Percentiles rank a stretch among this genome's conserved stretches.
Evolutionary conservation across 163 green algal species (phyloP).

Genomic region (Prototheca cutis): DNA sequence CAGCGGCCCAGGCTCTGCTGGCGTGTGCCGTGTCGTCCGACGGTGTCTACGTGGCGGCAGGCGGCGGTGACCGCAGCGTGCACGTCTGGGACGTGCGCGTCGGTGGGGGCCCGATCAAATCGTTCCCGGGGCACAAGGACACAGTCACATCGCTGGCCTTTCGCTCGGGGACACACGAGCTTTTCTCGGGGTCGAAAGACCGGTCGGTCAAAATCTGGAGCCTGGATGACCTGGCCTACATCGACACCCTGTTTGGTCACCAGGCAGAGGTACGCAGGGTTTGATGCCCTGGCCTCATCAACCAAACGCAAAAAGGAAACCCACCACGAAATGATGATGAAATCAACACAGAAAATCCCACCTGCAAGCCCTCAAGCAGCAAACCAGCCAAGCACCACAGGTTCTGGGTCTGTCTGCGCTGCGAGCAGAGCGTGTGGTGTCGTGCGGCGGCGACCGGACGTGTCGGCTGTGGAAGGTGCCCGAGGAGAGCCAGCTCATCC

Average conservation of each 20-base stretch:
- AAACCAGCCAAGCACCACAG: too few relatives aligned
- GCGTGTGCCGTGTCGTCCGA: slow-evolving; percentile 56
- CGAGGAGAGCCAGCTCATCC: slow-evolving; percentile 93
- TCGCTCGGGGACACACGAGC: slow-evolving; percentile 63
- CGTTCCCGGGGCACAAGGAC: slow-evolving; percentile 49
- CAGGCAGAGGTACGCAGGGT: slow-evolving; percentile 29
- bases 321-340: too few relatives aligned
- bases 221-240: slow-evolving; percentile 81
- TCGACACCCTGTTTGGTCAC: slow-evolving; percentile 93
- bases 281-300: too few relatives aligned
- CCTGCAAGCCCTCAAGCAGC: too few relatives aligned
- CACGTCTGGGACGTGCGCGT: slow-evolving; percentile 65
- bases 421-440: slow-evolving; percentile 68
- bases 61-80: slow-evolving; percentile 66
- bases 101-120: slow-evolving; percentile 1
- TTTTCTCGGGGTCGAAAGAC: slow-evolving; percentile 72
- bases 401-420: slow-evolving; percentile 67
- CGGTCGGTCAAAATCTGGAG: slow-evolving; percentile 82
- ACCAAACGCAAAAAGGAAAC: too few relatives aligned
- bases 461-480: slow-evolving; percentile 92
- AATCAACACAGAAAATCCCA: too few relatives aligned
- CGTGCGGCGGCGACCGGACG: slow-evolving; percentile 67
- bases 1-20: slow-evolving; percentile 31
- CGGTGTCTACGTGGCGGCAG: slow-evolving; percentile 68
- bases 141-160: slow-evolving; percentile 71